Evolutionary conservation across 2,329 filamentous ascomycete genomes (phyloP).

Genomic region (Ophiostoma angusticollis): DNA sequence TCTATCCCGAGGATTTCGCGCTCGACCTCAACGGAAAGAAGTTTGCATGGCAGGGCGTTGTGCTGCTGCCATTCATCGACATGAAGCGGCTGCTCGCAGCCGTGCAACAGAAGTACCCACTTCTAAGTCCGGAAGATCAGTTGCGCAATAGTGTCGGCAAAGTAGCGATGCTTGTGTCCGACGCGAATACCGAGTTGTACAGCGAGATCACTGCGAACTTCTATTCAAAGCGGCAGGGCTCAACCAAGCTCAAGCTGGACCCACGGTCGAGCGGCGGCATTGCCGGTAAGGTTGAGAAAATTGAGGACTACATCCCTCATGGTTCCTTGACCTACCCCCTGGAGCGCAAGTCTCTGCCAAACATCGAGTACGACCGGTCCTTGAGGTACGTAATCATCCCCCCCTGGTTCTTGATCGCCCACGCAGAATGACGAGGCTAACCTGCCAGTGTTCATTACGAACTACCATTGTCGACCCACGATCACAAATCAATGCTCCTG

Average conservation of each 20-base stretch:
- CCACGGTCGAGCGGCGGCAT: constrained; percentile 64
- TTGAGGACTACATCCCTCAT: constrained; percentile 74
- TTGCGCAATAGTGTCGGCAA: constrained; percentile 67
- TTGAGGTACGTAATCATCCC: constrained; percentile 65
- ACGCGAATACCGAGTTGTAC: constrained; percentile 66
- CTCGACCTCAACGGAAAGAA: constrained; percentile 96
- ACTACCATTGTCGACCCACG: constrained; percentile 57
- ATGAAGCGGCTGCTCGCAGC: constrained; percentile 73
- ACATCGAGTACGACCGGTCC: constrained; percentile 73
- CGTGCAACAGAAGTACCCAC: constrained; percentile 69
- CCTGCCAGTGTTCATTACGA: constrained; percentile 66
- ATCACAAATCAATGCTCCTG: constrained; percentile 90
- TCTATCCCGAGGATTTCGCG: constrained; percentile 89
- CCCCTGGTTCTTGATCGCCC: too few species aligned
- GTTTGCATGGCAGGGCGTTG: constrained; percentile 94
- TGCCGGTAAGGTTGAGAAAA: constrained; percentile 67
- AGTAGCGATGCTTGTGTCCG: constrained; percentile 74
- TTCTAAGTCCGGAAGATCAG: constrained; percentile 63
- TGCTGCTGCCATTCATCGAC: constrained; percentile 89
- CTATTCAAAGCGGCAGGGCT: constrained; percentile 77
- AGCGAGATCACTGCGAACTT: constrained; percentile 73
- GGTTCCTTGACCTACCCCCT: constrained; percentile 69
- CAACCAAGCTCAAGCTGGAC: constrained; percentile 57
- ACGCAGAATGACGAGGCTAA: too few species aligned
- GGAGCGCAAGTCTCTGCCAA: constrained; percentile 55